phyloP scores from a whole-genome alignment of 129 eudicot genomes.

The Artemisia annua region DNA sequence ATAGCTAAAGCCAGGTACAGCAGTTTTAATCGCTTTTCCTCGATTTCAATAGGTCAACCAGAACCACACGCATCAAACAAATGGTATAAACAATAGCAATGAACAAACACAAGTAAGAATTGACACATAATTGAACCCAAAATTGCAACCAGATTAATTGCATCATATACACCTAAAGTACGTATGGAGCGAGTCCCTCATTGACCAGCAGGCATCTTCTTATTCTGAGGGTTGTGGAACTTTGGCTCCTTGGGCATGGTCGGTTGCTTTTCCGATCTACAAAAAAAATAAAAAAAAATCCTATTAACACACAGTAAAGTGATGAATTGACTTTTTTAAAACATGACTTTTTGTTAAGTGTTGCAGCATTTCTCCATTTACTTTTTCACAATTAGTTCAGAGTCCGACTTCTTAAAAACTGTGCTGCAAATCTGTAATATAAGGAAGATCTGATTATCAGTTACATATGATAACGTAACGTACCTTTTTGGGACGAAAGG shows the following conservation, averaged over 20 bases:
- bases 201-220: slow-evolving; percentile 50
- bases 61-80: background rate
- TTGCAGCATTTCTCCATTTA: background rate
- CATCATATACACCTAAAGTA: slow-evolving; percentile 29
- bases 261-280: slow-evolving; percentile 77
- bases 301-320: background rate
- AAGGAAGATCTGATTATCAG: background rate
- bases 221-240: slow-evolving; percentile 68
- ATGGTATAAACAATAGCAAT: background rate
- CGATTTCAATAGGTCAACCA: background rate
- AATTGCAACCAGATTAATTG: slow-evolving; percentile 36
- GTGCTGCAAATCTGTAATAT: background rate
- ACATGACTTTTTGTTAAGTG: background rate
- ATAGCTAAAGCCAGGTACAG: background rate
- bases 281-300: background rate
- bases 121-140: slow-evolving; percentile 20
- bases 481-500: slow-evolving; percentile 95
- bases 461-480: background rate
- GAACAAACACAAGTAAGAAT: background rate
- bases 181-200: slow-evolving; percentile 1
- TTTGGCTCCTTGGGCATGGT: slow-evolving; percentile 81
- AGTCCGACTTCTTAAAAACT: background rate
- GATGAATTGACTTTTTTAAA: background rate
- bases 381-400: background rate
- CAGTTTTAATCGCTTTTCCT: background rate